These are phyloP conservation scores for Dryas drummondii DNA, from an alignment of 306 rosid species.

Conservation along the genomic window DNA sequence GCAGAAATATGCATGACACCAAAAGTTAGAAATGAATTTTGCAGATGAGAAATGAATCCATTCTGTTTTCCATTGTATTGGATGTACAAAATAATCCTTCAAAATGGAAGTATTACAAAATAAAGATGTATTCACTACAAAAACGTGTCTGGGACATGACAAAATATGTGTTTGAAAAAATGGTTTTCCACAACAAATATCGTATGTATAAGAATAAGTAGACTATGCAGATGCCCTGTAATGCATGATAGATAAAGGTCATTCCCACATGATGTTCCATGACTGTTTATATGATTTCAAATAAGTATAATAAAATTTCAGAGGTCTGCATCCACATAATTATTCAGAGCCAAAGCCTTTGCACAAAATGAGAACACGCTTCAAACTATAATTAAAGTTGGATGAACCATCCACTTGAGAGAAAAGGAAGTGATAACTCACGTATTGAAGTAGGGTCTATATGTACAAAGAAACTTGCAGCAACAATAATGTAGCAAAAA, in stretches of 20 bases:
- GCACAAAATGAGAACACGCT: not conserved
- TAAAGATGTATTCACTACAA: not conserved
- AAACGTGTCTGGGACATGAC: not conserved
- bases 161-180: too few relatives aligned
- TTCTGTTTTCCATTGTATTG: not conserved
- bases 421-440: slow-evolving; percentile 20
- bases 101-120: not conserved
- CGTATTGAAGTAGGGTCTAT: slow-evolving; percentile 49
- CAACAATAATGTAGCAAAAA: slow-evolving; percentile 77
- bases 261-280: not conserved
- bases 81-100: not conserved
- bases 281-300: not conserved
- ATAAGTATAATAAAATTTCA: not conserved
- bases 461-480: slow-evolving; percentile 87
- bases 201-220: too few relatives aligned
- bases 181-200: too few relatives aligned
- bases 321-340: not conserved
- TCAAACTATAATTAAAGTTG: not conserved
- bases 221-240: too few relatives aligned
- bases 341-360: not conserved
- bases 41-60: not conserved
- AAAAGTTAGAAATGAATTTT: not conserved
- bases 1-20: slow-evolving; percentile 17
- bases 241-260: too few relatives aligned
- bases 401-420: not conserved